phyloP scores from a whole-genome alignment of 352 stramenopile species.

The Globisporangium solare region DNA sequence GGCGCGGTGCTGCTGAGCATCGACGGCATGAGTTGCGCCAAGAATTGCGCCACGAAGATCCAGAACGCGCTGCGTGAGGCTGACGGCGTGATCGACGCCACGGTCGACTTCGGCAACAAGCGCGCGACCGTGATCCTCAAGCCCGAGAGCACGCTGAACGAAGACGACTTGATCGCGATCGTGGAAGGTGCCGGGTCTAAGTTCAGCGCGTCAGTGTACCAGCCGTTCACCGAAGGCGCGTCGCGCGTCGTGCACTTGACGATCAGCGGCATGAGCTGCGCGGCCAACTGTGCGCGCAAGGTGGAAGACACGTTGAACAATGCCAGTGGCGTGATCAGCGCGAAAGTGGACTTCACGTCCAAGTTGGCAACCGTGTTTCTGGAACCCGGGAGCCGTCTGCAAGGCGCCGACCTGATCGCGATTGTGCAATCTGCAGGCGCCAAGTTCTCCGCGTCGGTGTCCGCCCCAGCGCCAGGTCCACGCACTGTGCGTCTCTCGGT shows the following conservation, averaged over 20 bases:
- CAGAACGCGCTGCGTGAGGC: slow-evolving; percentile 42
- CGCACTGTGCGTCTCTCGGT: slow-evolving; percentile 55
- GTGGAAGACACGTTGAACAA: slow-evolving; percentile 64
- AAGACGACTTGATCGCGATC: slow-evolving; percentile 63
- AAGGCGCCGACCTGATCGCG: slow-evolving; percentile 56
- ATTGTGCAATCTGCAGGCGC: slow-evolving; percentile 46
- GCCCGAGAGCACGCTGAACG: slow-evolving; percentile 46
- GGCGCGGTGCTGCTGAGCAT: slow-evolving; percentile 70
- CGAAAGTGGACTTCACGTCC: slow-evolving; percentile 72
- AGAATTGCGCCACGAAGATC: slow-evolving; percentile 57
- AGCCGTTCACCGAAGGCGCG: slow-evolving; percentile 56
- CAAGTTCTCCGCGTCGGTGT: slow-evolving; percentile 62
- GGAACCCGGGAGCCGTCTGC: slow-evolving; percentile 60
- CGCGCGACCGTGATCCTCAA: slow-evolving; percentile 69
- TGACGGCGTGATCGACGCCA: slow-evolving; percentile 58
- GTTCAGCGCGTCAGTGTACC: slow-evolving; percentile 56
- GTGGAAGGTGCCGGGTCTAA: slow-evolving; percentile 41
- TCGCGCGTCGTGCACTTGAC: slow-evolving; percentile 74
- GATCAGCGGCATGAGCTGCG: slow-evolving; percentile 77
- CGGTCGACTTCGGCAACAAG: slow-evolving; percentile 66
- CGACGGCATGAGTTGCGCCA: slow-evolving; percentile 73
- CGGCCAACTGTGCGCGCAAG: slow-evolving; percentile 69
- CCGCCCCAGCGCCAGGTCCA: slow-evolving; percentile 29
- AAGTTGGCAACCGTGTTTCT: slow-evolving; percentile 77
- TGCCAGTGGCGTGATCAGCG: slow-evolving; percentile 61